A percentile compares a stretch with the other conserved stretches of the same genome.
Evolutionary conservation across 1,284 basidiomycete genomes (phyloP).

Genomic region (Puccinia horiana): DNA sequence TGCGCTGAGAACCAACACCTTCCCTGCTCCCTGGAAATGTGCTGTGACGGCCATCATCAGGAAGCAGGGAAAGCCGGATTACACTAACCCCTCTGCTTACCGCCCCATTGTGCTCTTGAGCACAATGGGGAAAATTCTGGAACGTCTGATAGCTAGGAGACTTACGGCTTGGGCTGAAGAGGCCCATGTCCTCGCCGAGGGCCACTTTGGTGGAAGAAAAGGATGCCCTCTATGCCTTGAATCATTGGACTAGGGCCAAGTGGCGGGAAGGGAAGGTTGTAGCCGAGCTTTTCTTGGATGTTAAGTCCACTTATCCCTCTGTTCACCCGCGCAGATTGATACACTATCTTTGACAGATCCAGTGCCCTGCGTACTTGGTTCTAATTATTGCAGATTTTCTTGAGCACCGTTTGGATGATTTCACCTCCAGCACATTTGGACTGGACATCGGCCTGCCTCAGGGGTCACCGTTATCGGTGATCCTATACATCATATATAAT

Average conservation of each 20-base stretch:
- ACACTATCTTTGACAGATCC: background rate
- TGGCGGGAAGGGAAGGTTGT: constrained; percentile 3
- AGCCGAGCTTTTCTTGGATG: background rate
- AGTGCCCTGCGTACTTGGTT: constrained; percentile 1
- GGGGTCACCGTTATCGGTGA: constrained; percentile 12
- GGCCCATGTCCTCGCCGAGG: background rate
- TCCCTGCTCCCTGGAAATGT: background rate
- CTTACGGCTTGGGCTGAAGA: constrained; percentile 10
- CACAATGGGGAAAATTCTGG: background rate
- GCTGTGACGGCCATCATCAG: too few relatives aligned
- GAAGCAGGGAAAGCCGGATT: too few relatives aligned
- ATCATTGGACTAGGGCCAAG: background rate
- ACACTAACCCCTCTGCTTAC: constrained; percentile 10
- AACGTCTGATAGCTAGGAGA: background rate
- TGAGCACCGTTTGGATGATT: background rate
- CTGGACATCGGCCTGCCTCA: background rate
- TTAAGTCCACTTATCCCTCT: constrained; percentile 1
- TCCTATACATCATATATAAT: constrained; percentile 21
- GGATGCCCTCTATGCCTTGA: constrained; percentile 7
- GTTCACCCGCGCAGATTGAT: constrained; percentile 4
- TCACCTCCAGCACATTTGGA: background rate
- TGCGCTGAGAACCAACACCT: background rate
- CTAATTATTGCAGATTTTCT: background rate
- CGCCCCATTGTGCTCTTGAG: constrained; percentile 17
- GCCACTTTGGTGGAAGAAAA: background rate